These are phyloP conservation scores for Fusarium coffeatum DNA, from an alignment of 2,329 filamentous ascomycete genomes.

Conservation along the genomic window DNA sequence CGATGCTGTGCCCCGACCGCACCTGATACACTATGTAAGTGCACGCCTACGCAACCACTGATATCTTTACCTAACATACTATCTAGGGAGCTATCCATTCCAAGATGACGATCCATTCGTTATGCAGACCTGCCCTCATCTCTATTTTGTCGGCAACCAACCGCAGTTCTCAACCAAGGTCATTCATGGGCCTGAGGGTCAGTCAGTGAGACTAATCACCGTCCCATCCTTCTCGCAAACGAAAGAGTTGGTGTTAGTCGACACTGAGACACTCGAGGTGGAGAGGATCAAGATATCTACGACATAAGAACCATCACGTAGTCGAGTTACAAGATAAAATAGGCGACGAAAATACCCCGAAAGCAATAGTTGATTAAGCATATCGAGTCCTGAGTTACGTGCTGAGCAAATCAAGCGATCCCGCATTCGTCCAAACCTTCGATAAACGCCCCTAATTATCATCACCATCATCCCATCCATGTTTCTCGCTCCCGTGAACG, in stretches of 20 bases:
- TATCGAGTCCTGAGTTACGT: slow-evolving; percentile 8
- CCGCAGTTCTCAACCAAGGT: slow-evolving; percentile 78
- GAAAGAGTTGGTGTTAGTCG: slow-evolving; percentile 83
- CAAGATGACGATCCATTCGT: slow-evolving; percentile 94
- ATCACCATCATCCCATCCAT: background rate
- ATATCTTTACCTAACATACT: slow-evolving; percentile 27
- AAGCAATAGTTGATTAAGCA: slow-evolving; percentile 11
- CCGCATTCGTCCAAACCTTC: background rate
- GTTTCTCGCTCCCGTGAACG: background rate
- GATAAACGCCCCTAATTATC: background rate
- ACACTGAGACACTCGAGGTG: slow-evolving; percentile 85
- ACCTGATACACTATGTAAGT: slow-evolving; percentile 92
- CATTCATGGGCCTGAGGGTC: slow-evolving; percentile 74
- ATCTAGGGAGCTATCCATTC: slow-evolving; percentile 90
- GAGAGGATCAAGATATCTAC: slow-evolving; percentile 72
- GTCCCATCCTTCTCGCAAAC: slow-evolving; percentile 85
- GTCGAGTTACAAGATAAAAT: slow-evolving; percentile 13
- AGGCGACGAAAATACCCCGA: slow-evolving; percentile 35
- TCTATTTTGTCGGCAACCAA: slow-evolving; percentile 92
- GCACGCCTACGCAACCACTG: background rate
- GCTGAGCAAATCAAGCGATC: slow-evolving; percentile 3
- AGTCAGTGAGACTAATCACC: slow-evolving; percentile 81
- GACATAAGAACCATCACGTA: slow-evolving; percentile 16
- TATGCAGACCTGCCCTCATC: slow-evolving; percentile 83
- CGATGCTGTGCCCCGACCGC: slow-evolving; percentile 91